phyloP scores from a whole-genome alignment of 1,284 basidiomycete genomes.

The Mycena sp. region DNA sequence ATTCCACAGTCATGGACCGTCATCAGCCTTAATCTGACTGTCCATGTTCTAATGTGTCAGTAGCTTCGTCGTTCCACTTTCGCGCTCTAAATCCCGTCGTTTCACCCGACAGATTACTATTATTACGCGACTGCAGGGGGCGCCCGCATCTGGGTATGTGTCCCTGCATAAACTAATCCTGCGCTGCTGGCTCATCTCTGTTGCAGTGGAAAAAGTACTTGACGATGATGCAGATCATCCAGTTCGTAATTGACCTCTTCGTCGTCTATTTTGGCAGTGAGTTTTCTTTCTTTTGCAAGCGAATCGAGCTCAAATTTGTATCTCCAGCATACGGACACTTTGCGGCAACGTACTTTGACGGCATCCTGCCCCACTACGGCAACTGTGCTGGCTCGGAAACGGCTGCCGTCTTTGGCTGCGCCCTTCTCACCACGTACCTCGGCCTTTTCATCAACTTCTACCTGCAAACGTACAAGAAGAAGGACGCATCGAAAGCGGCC shows the following conservation, averaged over 20 bases:
- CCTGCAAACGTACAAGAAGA: slow-evolving; percentile 85
- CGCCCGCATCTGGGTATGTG: slow-evolving; percentile 89
- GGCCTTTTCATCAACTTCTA: slow-evolving; percentile 93
- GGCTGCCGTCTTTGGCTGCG: slow-evolving; percentile 92
- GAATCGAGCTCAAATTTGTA: slow-evolving; percentile 33
- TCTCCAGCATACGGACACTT: slow-evolving; percentile 86
- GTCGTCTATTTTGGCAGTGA: slow-evolving; percentile 93
- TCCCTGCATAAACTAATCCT: not conserved
- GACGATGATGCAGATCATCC: slow-evolving; percentile 94
- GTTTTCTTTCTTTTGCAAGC: slow-evolving; percentile 45
- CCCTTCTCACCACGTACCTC: slow-evolving; percentile 89
- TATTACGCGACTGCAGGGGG: slow-evolving; percentile 97
- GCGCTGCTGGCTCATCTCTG: slow-evolving; percentile 14
- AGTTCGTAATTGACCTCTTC: slow-evolving; percentile 92
- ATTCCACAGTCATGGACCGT: slow-evolving; percentile 90
- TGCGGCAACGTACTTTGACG: slow-evolving; percentile 69
- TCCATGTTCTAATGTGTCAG: slow-evolving; percentile 99
- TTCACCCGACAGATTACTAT: slow-evolving; percentile 83
- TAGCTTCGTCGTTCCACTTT: slow-evolving; percentile 35
- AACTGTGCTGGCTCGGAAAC: slow-evolving; percentile 91
- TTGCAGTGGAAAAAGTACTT: slow-evolving; percentile 95
- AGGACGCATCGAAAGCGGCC: slow-evolving; percentile 54
- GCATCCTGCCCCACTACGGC: slow-evolving; percentile 73
- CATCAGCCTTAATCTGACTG: slow-evolving; percentile 91
- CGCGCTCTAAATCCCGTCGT: slow-evolving; percentile 16